phyloP scores from a whole-genome alignment of 192 early-diverging fungal genomes.

The Coemansia sp. region DNA sequence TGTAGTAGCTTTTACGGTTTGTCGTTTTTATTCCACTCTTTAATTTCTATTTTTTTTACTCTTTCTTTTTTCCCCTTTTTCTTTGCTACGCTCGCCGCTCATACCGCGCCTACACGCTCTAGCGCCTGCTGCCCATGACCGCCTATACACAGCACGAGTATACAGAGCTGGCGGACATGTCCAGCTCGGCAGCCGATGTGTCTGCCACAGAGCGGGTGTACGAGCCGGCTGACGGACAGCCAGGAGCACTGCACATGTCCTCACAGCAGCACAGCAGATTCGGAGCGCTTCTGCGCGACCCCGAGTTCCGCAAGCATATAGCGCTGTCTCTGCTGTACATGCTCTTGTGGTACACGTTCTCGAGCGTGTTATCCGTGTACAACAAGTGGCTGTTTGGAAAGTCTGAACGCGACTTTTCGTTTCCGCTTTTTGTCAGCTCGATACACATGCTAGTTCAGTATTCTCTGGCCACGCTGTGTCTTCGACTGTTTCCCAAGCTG shows the following conservation, averaged over 20 bases:
- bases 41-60: background rate
- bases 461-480: conserved; percentile 55
- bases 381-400: conserved; percentile 94
- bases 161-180: conserved; percentile 39
- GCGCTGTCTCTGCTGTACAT: conserved; percentile 50
- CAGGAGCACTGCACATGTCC: background rate
- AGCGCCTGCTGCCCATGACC: conserved; percentile 3
- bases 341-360: conserved; percentile 62
- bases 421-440: conserved; percentile 83
- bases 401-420: conserved; percentile 77
- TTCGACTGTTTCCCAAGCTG: conserved; percentile 62
- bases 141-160: conserved; percentile 34
- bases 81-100: background rate
- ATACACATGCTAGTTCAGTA: conserved; percentile 88
- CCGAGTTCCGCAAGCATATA: conserved; percentile 30
- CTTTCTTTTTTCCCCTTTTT: background rate
- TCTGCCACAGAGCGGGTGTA: conserved; percentile 14
- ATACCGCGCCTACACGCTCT: background rate
- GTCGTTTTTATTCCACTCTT: no score
- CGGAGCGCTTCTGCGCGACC: conserved; percentile 20
- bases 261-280: conserved; percentile 4
- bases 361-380: conserved; percentile 78
- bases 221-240: background rate
- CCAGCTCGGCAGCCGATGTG: conserved; percentile 7
- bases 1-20: no score